Percentiles rank a stretch among this genome's conserved stretches.
Evolutionary conservation across 2,329 filamentous ascomycete species (phyloP).

Genomic region (Aspergillus japonicus): DNA sequence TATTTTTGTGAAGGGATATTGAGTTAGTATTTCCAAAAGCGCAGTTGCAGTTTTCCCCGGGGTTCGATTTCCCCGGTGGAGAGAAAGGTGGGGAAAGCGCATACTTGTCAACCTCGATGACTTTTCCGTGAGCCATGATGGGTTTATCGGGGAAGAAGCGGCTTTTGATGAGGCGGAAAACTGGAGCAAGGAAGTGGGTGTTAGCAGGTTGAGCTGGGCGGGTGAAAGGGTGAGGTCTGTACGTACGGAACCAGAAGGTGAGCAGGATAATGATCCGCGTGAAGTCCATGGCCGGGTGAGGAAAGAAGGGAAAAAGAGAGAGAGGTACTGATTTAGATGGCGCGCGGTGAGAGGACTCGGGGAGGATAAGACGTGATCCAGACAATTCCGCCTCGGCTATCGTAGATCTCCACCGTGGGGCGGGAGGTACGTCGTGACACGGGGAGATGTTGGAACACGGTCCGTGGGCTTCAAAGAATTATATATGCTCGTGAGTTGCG

Average conservation of each 20-base stretch:
- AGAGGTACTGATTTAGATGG: neutral
- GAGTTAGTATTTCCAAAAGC: neutral
- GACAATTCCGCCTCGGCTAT: neutral
- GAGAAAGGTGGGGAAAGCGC: neutral
- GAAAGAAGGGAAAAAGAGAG: neutral
- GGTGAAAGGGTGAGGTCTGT: neutral
- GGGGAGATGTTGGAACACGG: neutral
- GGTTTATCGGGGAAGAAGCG: constrained; percentile 15
- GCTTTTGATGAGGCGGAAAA: constrained; percentile 16
- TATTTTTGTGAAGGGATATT: constrained; percentile 23
- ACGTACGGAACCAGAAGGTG: neutral
- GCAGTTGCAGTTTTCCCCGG: accelerated
- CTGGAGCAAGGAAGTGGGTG: neutral
- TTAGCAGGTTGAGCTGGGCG: neutral
- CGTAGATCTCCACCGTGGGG: neutral
- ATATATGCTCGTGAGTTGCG: no score
- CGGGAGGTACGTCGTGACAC: neutral
- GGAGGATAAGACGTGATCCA: neutral
- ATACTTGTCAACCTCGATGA: constrained; percentile 39
- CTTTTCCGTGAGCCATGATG: constrained; percentile 37
- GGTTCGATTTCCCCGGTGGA: no score
- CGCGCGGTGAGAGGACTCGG: neutral
- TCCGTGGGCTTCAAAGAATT: no score
- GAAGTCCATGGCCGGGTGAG: neutral
- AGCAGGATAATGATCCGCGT: neutral